These are phyloP conservation scores for Heterobasidion annosum DNA, from an alignment of 1,284 basidiomycete species.

Conservation along the genomic window DNA sequence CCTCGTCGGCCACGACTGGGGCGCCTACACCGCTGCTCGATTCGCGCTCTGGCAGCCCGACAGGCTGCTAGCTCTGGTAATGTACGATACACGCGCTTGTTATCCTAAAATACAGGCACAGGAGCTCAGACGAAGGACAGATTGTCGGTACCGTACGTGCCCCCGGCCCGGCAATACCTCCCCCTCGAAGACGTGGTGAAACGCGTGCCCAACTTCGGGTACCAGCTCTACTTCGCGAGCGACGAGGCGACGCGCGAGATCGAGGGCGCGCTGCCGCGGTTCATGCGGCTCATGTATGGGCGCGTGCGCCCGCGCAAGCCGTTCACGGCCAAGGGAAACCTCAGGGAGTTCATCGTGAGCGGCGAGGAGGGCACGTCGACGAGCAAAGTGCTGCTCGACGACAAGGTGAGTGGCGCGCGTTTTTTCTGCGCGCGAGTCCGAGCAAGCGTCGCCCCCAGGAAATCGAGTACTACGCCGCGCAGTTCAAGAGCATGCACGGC, in stretches of 20 bases:
- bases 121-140: slow-evolving; percentile 21
- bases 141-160: slow-evolving; percentile 52
- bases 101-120: not conserved
- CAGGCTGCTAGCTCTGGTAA: slow-evolving; percentile 42
- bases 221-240: slow-evolving; percentile 55
- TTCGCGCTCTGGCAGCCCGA: slow-evolving; percentile 64
- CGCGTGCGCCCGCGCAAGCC: not conserved
- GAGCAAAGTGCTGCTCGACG: not conserved
- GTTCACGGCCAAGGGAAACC: not conserved
- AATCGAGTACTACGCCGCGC: slow-evolving; percentile 35
- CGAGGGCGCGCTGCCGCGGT: slow-evolving; percentile 27
- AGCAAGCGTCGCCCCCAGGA: slow-evolving; percentile 29
- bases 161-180: slow-evolving; percentile 39
- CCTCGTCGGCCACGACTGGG: slow-evolving; percentile 71
- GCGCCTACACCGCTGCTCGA: slow-evolving; percentile 44
- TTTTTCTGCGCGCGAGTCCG: not conserved
- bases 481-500: slow-evolving; percentile 48
- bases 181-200: slow-evolving; percentile 40
- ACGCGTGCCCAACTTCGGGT: slow-evolving; percentile 46
- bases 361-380: not conserved
- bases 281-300: slow-evolving; percentile 9
- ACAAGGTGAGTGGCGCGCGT: not conserved
- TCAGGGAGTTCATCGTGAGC: slow-evolving; percentile 3
- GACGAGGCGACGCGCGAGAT: slow-evolving; percentile 39
- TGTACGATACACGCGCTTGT: slow-evolving; percentile 30